These are phyloP conservation scores for Mucor saturninus DNA, from an alignment of 371 early-diverging fungal species.

Conservation along the genomic window DNA sequence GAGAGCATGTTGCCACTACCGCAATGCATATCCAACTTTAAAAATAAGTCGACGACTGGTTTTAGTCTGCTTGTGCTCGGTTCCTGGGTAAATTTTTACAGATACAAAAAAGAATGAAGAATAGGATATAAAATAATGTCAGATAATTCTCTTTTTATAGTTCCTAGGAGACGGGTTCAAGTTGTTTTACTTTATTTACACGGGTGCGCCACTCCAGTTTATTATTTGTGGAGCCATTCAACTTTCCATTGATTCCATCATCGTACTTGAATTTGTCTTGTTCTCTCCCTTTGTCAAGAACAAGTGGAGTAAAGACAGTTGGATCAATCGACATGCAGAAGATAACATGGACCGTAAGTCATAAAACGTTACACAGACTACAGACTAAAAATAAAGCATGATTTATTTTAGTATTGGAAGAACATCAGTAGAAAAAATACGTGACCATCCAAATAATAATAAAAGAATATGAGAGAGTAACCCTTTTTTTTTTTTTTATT, in stretches of 20 bases:
- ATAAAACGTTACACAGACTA: not conserved
- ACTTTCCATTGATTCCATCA: constrained; percentile 60
- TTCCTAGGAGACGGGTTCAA: constrained; percentile 71
- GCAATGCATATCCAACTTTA: constrained; percentile 61
- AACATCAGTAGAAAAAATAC: constrained; percentile 7
- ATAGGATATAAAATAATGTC: not conserved
- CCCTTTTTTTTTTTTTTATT: not conserved
- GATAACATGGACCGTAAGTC: constrained; percentile 17
- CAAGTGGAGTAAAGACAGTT: constrained; percentile 11
- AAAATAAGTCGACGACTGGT: constrained; percentile 56
- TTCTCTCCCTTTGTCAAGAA: constrained; percentile 42
- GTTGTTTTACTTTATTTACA: constrained; percentile 62
- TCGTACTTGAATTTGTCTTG: constrained; percentile 58
- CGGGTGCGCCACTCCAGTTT: constrained; percentile 65
- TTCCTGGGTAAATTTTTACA: too few relatives aligned
- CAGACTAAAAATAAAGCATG: not conserved
- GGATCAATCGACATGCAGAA: constrained; percentile 7
- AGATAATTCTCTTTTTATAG: constrained; percentile 24
- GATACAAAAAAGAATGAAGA: too few relatives aligned
- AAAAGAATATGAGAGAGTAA: not conserved
- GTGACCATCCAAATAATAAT: not conserved
- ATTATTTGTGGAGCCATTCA: constrained; percentile 67
- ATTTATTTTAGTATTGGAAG: constrained; percentile 13
- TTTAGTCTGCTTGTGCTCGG: constrained; percentile 52
- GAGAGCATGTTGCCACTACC: constrained; percentile 69